phyloP scores from a whole-genome alignment of 2,329 filamentous ascomycete species.

The Fusarium proliferatum region DNA sequence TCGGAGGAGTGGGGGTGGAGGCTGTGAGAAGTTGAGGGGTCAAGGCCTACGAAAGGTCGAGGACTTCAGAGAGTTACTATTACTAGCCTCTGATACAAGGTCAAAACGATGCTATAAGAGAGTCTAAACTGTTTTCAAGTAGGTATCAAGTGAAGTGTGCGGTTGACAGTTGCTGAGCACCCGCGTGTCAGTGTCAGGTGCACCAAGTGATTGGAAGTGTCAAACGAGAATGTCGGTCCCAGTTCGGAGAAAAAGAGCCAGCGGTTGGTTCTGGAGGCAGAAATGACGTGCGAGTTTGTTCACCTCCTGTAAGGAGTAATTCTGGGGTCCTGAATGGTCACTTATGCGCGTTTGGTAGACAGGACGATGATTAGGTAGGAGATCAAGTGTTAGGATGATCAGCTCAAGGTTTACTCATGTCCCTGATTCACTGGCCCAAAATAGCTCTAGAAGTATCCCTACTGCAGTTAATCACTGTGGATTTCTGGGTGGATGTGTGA shows the following conservation, averaged over 20 bases:
- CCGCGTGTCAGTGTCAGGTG: constrained; percentile 11
- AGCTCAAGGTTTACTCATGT: background rate
- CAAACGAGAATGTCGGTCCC: background rate
- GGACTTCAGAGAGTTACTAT: background rate
- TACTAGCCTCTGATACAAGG: background rate
- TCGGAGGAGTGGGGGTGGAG: background rate
- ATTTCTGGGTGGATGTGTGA: background rate
- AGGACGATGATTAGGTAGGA: background rate
- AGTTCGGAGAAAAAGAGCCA: background rate
- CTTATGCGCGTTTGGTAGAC: background rate
- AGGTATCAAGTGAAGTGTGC: background rate
- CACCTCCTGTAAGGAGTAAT: background rate
- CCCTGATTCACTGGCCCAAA: background rate
- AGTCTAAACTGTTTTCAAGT: background rate
- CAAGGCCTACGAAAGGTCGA: background rate
- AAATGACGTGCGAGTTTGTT: background rate
- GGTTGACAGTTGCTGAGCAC: constrained; percentile 13
- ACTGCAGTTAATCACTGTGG: background rate
- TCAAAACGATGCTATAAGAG: background rate
- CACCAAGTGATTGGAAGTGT: background rate
- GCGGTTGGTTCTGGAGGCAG: background rate
- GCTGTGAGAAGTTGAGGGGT: background rate
- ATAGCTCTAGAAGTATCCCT: background rate
- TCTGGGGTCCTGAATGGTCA: background rate
- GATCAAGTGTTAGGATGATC: constrained; percentile 7